Evolutionary conservation across 1,139 yeast species (phyloP).

Genomic region (Kurtzmaniella quercitrusa): DNA sequence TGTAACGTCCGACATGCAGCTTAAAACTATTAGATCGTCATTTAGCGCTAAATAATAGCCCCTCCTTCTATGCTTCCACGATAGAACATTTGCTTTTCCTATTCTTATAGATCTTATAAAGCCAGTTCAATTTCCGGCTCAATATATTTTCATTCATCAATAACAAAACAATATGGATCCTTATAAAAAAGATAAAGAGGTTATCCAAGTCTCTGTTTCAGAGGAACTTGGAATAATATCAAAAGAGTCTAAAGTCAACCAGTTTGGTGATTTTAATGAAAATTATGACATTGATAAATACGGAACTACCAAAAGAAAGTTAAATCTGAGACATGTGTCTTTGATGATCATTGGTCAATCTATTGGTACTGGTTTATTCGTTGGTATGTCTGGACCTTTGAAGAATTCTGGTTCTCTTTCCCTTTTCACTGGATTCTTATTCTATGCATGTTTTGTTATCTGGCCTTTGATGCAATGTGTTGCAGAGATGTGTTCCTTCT

Average conservation of each 20-base stretch:
- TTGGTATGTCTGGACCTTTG: slow-evolving; percentile 33
- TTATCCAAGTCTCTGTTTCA: neutral
- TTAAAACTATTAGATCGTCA: neutral
- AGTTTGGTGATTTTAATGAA: slow-evolving; percentile 31
- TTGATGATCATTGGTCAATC: slow-evolving; percentile 51
- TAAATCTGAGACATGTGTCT: slow-evolving; percentile 43
- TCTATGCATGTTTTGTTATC: slow-evolving; percentile 31
- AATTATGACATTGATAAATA: slow-evolving; percentile 27
- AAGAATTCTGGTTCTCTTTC: slow-evolving; percentile 35
- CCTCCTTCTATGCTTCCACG: neutral
- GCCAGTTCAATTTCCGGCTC: neutral
- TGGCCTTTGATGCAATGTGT: slow-evolving; percentile 41
- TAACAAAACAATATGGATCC: neutral
- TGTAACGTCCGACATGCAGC: neutral
- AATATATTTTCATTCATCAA: neutral
- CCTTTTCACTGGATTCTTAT: slow-evolving; percentile 31
- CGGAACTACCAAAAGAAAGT: slow-evolving; percentile 35
- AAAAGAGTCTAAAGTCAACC: slow-evolving; percentile 11
- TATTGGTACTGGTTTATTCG: slow-evolving; percentile 47
- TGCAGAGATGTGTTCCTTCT: slow-evolving; percentile 38
- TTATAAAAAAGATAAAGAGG: neutral
- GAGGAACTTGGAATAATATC: slow-evolving; percentile 9
- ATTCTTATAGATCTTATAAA: neutral
- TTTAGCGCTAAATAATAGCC: neutral
- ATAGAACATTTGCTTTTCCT: neutral